Evolutionary conservation across 83 land plant species (phyloP), one percentile per base, ranked within the genome.

Genomic region (Diphasiastrum complanatum): DNA sequence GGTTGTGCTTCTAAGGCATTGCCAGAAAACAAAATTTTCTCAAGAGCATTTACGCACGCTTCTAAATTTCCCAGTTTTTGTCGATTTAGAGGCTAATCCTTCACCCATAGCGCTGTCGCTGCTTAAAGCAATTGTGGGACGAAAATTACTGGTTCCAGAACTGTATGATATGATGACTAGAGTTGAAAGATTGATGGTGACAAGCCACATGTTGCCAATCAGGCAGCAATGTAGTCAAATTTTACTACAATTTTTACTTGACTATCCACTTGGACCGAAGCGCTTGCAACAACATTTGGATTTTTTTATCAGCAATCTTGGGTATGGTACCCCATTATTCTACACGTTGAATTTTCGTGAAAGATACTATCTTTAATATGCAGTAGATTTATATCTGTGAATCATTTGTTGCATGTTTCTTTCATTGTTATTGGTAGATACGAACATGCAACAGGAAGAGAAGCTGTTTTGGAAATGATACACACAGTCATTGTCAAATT

Each of bases 401-500:
- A 4, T 40, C 25, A 41, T 58, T 43, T 58, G 28, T n/a, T n/a
- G n/a, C n/a, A n/a, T n/a, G n/a, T n/a, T 35, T 10, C 19, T 31
- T 51, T 0, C 41, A 4, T n/a, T 28, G 12, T 28, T 32, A 62
- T 46, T 46, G 50, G 25, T 64, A 84, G 87, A 23, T 84, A 84
- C 60, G 87, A 67, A 50, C 82, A 84, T 66, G 59, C 77, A 18
- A 71, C 75, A 66, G 99, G 99, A 33, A 78, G 92, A 43, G 96
- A 89, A 80, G 69, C 96, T 46, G 96, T 75, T 33, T 78, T 93
- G 60, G 99, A 93, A 52, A 85, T 93, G 99, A 70, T 93, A 20
- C 84, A 88, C 61, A 69, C 79, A 22, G 69, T 89, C 26, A 67
- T 89, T 29, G 51, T 60, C 35, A 93, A 86, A 61, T 89, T 89